These are phyloP conservation scores for Pythium volutum DNA, from an alignment of 352 stramenopile genomes.

Conservation along the genomic window DNA sequence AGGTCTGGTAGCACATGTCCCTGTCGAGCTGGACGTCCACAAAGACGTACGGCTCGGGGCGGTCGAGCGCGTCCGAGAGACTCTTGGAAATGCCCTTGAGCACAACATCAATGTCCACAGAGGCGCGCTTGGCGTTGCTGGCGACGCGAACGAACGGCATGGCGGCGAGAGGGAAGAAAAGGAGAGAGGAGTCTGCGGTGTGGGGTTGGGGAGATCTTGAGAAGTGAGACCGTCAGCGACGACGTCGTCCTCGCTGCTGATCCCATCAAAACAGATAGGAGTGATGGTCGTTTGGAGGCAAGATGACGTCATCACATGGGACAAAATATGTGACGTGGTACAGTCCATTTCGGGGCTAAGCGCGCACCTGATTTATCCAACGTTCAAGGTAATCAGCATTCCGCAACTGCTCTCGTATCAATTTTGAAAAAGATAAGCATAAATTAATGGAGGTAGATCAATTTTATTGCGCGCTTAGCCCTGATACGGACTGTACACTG, in stretches of 20 bases:
- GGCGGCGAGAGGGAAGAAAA: not conserved
- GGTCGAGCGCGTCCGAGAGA: slow-evolving; percentile 31
- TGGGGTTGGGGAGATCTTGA: not conserved
- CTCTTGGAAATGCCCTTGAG: slow-evolving; percentile 39
- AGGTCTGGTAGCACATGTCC: slow-evolving; percentile 37
- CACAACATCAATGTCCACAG: slow-evolving; percentile 28
- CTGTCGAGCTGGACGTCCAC: slow-evolving; percentile 39
- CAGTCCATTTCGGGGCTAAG: too few species aligned
- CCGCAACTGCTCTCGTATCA: too few species aligned
- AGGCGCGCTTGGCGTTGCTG: slow-evolving; percentile 38
- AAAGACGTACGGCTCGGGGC: slow-evolving; percentile 37
- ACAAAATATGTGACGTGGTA: too few species aligned
- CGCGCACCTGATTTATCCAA: too few species aligned
- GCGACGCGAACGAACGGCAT: slow-evolving; percentile 46
- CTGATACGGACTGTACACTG: too few species aligned
- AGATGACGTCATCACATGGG: not conserved
- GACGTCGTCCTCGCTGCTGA: too few species aligned
- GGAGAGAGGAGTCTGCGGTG: not conserved
- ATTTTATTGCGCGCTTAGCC: too few species aligned
- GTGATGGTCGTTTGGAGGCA: not conserved
- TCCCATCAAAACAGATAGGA: not conserved
- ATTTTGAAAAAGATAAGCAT: too few species aligned
- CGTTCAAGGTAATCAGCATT: too few species aligned
- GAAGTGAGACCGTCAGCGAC: not conserved
- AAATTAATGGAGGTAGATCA: too few species aligned